phyloP scores from a whole-genome alignment of 352 stramenopile genomes.

The Plasmopara muralis region DNA sequence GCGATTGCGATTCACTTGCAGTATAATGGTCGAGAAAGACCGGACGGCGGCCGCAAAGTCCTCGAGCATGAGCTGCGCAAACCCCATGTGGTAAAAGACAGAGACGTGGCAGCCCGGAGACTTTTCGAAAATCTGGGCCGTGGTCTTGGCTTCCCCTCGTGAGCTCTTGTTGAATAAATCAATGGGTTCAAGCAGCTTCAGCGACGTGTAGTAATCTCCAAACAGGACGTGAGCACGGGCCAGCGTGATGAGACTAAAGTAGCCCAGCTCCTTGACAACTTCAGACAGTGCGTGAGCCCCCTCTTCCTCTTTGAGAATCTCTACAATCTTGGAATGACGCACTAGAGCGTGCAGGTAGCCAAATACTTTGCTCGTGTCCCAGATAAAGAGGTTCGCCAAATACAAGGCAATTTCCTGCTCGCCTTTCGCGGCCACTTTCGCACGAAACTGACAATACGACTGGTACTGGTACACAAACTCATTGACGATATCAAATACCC shows the following conservation, averaged over 20 bases:
- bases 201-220: conserved; percentile 93
- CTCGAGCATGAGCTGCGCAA: conserved; percentile 96
- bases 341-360: conserved; percentile 94
- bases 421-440: conserved; percentile 63
- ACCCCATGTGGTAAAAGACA: conserved; percentile 96
- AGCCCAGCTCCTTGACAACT: conserved; percentile 89
- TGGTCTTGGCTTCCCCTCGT: conserved; percentile 40
- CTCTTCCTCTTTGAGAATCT: conserved; percentile 65
- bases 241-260: conserved; percentile 94
- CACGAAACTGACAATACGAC: conserved; percentile 95
- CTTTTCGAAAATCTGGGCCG: conserved; percentile 83
- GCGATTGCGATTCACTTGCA: conserved; percentile 84
- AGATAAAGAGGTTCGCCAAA: conserved; percentile 87
- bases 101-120: conserved; percentile 91
- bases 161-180: conserved; percentile 84
- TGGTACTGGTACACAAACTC: conserved; percentile 99
- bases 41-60: conserved; percentile 92
- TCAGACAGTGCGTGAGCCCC: conserved; percentile 43
- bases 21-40: conserved; percentile 85
- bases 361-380: conserved; percentile 94
- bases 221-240: conserved; percentile 94
- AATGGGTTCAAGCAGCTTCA: conserved; percentile 89
- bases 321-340: conserved; percentile 87
- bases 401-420: conserved; percentile 54
- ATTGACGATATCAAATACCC: conserved; percentile 97